These are phyloP conservation scores for Pestalotiopsis sp. DNA, from an alignment of 2,329 filamentous ascomycete species.

Conservation along the genomic window DNA sequence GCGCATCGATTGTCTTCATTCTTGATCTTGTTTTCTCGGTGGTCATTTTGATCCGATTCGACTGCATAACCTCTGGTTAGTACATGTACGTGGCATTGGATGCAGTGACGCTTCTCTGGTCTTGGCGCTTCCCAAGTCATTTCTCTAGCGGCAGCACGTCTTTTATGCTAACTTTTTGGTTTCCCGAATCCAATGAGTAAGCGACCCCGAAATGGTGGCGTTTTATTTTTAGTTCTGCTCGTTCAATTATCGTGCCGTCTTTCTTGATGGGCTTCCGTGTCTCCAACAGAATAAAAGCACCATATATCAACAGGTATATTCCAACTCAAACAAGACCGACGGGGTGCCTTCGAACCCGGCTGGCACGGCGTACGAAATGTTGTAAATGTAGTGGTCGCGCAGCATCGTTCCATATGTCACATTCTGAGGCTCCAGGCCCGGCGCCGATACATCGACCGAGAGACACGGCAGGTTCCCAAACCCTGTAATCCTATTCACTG, in stretches of 20 bases:
- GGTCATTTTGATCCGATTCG: neutral
- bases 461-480: constrained; percentile 41
- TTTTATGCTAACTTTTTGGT: neutral
- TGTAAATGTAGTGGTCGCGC: constrained; percentile 44
- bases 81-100: neutral
- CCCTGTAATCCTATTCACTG: constrained; percentile 30
- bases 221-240: neutral
- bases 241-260: neutral
- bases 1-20: neutral
- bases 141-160: neutral
- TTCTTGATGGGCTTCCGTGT: too few relatives aligned
- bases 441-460: constrained; percentile 36
- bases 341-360: constrained; percentile 38
- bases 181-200: neutral
- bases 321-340: constrained; percentile 34
- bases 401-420: constrained; percentile 38
- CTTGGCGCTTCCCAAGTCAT: neutral
- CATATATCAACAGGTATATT: constrained; percentile 26
- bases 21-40: neutral
- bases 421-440: constrained; percentile 36
- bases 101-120: neutral
- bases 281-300: neutral
- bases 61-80: neutral
- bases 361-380: constrained; percentile 47
- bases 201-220: neutral